These are phyloP conservation scores for Serendipita sp. DNA, from an alignment of 768 basidiomycete species.

Conservation along the genomic window DNA sequence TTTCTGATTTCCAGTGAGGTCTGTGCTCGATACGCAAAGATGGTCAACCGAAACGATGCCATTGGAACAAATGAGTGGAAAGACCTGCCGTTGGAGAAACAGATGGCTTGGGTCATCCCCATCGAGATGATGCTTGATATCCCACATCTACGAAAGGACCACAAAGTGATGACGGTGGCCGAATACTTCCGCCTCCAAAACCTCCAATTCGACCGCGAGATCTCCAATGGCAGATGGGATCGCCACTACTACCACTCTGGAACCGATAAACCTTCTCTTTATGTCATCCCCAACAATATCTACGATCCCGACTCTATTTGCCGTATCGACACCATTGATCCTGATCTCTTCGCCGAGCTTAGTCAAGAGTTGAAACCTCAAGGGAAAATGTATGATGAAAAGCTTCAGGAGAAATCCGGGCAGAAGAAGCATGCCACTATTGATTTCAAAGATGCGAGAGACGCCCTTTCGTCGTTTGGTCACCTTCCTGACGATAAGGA, in stretches of 20 bases:
- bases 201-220: constrained; percentile 6
- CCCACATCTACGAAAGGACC: constrained; percentile 4
- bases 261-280: not conserved
- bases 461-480: not conserved
- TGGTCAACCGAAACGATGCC: constrained; percentile 11
- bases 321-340: not conserved
- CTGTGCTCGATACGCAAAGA: constrained; percentile 7
- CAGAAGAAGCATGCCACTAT: not conserved
- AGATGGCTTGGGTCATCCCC: constrained; percentile 8
- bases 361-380: not conserved
- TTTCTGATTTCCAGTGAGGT: constrained; percentile 4
- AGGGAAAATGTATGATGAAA: not conserved
- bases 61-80: constrained; percentile 9
- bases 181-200: constrained; percentile 10
- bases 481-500: not conserved
- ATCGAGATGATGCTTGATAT: constrained; percentile 11
- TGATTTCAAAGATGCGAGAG: not conserved
- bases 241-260: not conserved
- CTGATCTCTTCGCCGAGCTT: not conserved
- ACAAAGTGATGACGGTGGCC: constrained; percentile 6
- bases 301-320: not conserved
- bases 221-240: constrained; percentile 5
- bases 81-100: constrained; percentile 1
- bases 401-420: not conserved
- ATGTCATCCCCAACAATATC: not conserved